Percentiles rank a stretch among this genome's conserved stretches.
These are phyloP conservation scores for Penicillium sp. DNA, from an alignment of 2,329 filamentous ascomycete species.

Conservation along the genomic window DNA sequence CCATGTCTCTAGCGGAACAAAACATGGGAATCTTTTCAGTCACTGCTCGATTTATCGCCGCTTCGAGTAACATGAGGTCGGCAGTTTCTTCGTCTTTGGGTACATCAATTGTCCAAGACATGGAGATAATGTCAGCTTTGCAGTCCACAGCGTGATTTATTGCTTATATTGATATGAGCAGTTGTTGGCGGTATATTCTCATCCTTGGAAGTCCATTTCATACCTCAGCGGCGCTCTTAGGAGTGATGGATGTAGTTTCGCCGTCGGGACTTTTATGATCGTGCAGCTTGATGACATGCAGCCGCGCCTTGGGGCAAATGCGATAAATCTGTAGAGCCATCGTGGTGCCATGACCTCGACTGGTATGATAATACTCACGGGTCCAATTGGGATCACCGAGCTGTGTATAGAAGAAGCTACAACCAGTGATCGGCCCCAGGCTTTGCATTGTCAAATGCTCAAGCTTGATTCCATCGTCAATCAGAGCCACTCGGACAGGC, in stretches of 20 bases:
- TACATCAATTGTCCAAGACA: not conserved
- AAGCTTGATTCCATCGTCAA: too few species aligned
- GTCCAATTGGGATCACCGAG: too few species aligned
- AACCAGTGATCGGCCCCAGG: too few species aligned
- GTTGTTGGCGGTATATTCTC: too few species aligned
- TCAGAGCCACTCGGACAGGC: too few species aligned
- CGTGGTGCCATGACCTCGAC: not conserved
- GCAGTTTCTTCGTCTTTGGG: not conserved
- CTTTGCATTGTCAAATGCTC: too few species aligned
- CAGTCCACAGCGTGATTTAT: not conserved
- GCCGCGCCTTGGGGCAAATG: not conserved
- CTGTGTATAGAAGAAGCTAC: too few species aligned
- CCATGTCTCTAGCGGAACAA: not conserved
- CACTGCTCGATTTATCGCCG: not conserved
- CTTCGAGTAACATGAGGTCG: not conserved
- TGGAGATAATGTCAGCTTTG: not conserved
- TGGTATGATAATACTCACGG: too few species aligned
- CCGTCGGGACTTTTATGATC: not conserved
- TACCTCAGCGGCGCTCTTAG: not conserved
- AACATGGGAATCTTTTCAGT: not conserved
- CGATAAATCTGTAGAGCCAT: not conserved
- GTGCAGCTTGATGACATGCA: not conserved
- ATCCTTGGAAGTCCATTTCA: too few species aligned
- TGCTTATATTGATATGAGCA: not conserved
- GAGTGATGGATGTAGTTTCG: not conserved